Percentiles rank a stretch among this genome's conserved stretches.
Conservation (phyloP, 306 rosid species). For the Oxytropis ochrocephala region DNA sequence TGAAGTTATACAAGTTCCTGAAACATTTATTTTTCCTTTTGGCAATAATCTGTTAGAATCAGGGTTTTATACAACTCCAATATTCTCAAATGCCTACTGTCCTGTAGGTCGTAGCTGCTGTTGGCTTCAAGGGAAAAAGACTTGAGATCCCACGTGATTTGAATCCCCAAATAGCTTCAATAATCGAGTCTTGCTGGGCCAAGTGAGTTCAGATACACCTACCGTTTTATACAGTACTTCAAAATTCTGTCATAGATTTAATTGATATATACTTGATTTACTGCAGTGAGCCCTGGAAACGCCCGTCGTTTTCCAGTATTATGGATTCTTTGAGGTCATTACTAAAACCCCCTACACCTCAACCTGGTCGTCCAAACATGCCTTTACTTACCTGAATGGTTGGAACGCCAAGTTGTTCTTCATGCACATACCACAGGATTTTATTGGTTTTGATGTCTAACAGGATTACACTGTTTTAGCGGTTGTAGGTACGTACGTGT, state of each 20-base stretch:
- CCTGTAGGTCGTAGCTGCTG: slow-evolving; percentile 90
- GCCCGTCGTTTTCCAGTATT: slow-evolving; percentile 80
- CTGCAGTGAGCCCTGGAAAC: slow-evolving; percentile 95
- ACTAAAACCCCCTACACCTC: slow-evolving; percentile 66
- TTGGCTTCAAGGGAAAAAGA: slow-evolving; percentile 81
- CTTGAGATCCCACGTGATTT: slow-evolving; percentile 83
- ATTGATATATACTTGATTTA: slow-evolving; percentile 15
- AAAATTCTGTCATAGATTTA: neutral
- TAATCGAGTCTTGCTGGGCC: slow-evolving; percentile 96
- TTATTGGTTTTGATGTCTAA: slow-evolving; percentile 46
- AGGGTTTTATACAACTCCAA: neutral
- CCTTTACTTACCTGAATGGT: slow-evolving; percentile 49
- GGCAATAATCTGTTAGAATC: neutral
- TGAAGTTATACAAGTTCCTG: neutral
- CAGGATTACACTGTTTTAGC: slow-evolving; percentile 35
- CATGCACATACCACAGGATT: slow-evolving; percentile 60
- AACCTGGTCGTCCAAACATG: slow-evolving; percentile 56
- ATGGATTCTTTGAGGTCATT: slow-evolving; percentile 84
- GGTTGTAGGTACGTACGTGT: slow-evolving; percentile 42
- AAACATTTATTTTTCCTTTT: neutral
- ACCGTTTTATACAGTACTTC: neutral
- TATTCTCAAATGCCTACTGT: slow-evolving; percentile 12
- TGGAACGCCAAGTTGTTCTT: slow-evolving; percentile 31
- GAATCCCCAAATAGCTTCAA: slow-evolving; percentile 69
- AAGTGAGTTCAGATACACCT: slow-evolving; percentile 50